Percentiles rank a stretch among this genome's conserved stretches.
Evolutionary conservation across 2,329 filamentous ascomycete species (phyloP).

Genomic region (Metarhizium anisopliae): DNA sequence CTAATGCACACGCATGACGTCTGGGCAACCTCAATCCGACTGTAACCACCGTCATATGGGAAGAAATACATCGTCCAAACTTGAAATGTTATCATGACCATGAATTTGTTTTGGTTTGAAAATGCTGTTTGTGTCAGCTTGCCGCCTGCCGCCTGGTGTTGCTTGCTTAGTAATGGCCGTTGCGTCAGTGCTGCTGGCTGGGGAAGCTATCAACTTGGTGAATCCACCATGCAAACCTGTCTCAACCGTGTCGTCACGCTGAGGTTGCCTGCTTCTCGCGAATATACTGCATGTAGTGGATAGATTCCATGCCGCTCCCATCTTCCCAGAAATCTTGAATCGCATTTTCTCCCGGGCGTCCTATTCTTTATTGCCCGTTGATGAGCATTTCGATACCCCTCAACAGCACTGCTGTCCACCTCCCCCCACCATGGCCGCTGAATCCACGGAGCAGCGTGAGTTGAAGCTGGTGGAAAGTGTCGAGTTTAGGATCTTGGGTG

Average conservation of each 20-base stretch:
- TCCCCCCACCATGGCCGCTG: conserved; percentile 23
- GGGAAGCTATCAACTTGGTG: background rate
- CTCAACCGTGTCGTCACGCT: background rate
- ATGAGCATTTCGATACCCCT: background rate
- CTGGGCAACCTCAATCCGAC: no score
- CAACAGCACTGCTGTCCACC: background rate
- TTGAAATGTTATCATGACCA: no score
- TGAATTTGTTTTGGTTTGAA: no score
- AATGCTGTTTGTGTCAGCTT: no score
- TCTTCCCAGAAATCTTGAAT: background rate
- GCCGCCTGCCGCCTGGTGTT: no score
- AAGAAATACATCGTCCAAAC: no score
- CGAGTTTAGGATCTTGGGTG: conserved; percentile 68
- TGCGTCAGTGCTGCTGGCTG: conserved; percentile 1
- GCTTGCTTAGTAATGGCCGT: conserved; percentile 1
- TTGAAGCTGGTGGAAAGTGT: conserved; percentile 76
- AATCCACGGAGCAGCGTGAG: conserved; percentile 57
- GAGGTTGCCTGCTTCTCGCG: conserved; percentile 1
- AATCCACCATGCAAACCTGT: background rate
- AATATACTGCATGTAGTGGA: background rate
- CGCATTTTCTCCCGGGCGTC: background rate
- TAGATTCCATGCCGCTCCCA: background rate
- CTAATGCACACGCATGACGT: no score
- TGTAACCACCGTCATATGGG: no score
- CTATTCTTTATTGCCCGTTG: background rate